Base-by-base conservation (phyloP, 2,329 filamentous ascomycete species). In the Thelonectria olida region DNA sequence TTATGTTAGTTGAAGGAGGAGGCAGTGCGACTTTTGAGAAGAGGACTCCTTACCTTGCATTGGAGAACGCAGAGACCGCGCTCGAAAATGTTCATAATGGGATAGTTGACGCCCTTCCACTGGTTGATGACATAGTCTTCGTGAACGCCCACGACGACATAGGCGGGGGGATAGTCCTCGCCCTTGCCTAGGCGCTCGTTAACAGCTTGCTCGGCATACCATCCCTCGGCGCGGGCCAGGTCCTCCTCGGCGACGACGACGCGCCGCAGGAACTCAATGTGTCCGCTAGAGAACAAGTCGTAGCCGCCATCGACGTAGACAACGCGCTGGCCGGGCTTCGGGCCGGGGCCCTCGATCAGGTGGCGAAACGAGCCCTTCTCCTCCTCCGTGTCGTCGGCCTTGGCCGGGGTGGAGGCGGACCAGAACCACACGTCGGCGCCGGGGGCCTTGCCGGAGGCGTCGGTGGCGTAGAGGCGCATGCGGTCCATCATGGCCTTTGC, bases 71-170 rank as follows among this genome's bases (percentile, higher is more conserved):
- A 99, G 20, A 99, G 88, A 2, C 94, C 94, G 41, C 96, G 90
- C 82, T 99, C 96, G 72, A 95, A 97, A 58, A 97, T 94, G 81
- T 98, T 99, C 96, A 99, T 99, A 80, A 99, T 98, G 23, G 96
- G 96, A 75, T 97, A 99, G 80, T 99, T 99, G 71, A 97, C 85
- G 34, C 96, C 95, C 80, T 98, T 98, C 91, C 93, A 96, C 72
- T 90, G 84, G 79, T 99, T 99, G 78, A 99, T 97, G 62, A 97
- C 93, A 66, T 91, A 88, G 76, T 99, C 96, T 72, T 97, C 92
- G 78, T 99, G 96, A 22, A 99, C 90, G 49, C 96, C 96, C 2
- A 93, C 94, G 42, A 98, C 88, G n/a, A 99, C 85, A 75, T 92
- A 98, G 7, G 89, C 90, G 0, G 93, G 93, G 0, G 87, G 84